Percentiles rank a stretch among this genome's conserved stretches.
Conservation (phyloP, 176 grass and related monocot genomes). For the Thalia dealbata region DNA sequence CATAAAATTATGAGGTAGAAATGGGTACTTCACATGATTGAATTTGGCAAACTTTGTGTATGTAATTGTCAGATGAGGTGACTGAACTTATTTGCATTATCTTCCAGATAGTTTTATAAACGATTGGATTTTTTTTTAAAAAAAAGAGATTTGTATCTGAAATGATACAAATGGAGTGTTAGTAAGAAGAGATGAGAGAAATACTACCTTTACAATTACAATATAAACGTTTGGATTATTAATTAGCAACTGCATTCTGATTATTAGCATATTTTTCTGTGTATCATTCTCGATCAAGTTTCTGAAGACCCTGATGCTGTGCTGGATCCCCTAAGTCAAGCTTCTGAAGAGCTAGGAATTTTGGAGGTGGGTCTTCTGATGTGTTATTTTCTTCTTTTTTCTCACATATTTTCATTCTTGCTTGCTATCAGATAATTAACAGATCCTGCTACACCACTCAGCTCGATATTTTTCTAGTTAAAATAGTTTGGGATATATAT, state of each 20-base stretch:
- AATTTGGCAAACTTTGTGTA: too few species aligned
- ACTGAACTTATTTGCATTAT: background rate
- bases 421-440: background rate
- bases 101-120: background rate
- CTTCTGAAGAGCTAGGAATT: slow-evolving; percentile 64
- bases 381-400: background rate
- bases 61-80: background rate
- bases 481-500: background rate
- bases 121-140: background rate
- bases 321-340: slow-evolving; percentile 74
- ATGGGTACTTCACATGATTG: too few species aligned
- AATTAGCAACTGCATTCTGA: background rate
- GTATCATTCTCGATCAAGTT: slow-evolving; percentile 35
- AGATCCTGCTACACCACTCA: background rate
- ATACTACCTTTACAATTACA: too few species aligned
- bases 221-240: background rate
- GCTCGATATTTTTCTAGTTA: background rate
- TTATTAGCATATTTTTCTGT: background rate
- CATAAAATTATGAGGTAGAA: too few species aligned
- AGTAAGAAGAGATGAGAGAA: too few species aligned
- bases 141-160: too few species aligned
- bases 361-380: slow-evolving; percentile 50
- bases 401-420: background rate
- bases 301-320: slow-evolving; percentile 42
- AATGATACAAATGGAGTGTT: too few species aligned